Evolutionary conservation across 2,329 filamentous ascomycete genomes (phyloP).

Genomic region (Verticillium nubilum): DNA sequence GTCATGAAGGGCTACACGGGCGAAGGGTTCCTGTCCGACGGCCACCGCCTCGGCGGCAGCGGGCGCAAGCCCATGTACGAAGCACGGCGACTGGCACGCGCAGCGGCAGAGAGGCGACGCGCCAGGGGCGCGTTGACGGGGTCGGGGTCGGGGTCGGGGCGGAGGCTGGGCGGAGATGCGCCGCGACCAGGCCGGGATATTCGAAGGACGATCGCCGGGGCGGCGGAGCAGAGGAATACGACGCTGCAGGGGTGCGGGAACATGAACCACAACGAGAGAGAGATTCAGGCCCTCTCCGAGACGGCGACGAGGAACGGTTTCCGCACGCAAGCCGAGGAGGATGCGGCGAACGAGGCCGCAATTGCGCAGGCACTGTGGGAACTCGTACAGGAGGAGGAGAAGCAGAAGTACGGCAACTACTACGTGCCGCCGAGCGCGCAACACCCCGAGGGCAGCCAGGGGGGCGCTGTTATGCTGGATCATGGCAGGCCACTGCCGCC

Average conservation of each 20-base stretch:
- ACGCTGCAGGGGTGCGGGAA: conserved; percentile 72
- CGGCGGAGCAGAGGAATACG: conserved; percentile 62
- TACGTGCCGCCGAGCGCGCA: conserved; percentile 44
- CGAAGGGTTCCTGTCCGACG: conserved; percentile 77
- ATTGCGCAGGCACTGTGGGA: conserved; percentile 85
- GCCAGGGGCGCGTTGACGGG: conserved; percentile 36
- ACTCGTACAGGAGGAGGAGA: conserved; percentile 74
- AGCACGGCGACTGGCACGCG: conserved; percentile 67
- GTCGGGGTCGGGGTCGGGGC: conserved; percentile 52
- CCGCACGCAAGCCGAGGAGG: conserved; percentile 77
- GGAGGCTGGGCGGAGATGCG: conserved; percentile 61
- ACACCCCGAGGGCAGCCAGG: conserved; percentile 41
- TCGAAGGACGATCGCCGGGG: conserved; percentile 65
- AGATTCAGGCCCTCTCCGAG: conserved; percentile 60
- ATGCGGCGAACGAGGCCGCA: conserved; percentile 81
- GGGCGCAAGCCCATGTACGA: conserved; percentile 61
- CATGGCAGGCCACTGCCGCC: conserved; percentile 6
- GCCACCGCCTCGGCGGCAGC: conserved; percentile 64
- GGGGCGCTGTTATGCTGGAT: conserved; percentile 24
- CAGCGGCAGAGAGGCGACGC: conserved; percentile 66
- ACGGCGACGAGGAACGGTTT: conserved; percentile 67
- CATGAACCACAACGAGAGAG: conserved; percentile 58
- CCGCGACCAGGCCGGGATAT: conserved; percentile 58
- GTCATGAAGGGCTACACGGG: conserved; percentile 81
- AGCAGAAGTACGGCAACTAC: conserved; percentile 45